Evolutionary conservation across 129 eudicot species (phyloP).

Genomic region (Tanacetum coccineum): DNA sequence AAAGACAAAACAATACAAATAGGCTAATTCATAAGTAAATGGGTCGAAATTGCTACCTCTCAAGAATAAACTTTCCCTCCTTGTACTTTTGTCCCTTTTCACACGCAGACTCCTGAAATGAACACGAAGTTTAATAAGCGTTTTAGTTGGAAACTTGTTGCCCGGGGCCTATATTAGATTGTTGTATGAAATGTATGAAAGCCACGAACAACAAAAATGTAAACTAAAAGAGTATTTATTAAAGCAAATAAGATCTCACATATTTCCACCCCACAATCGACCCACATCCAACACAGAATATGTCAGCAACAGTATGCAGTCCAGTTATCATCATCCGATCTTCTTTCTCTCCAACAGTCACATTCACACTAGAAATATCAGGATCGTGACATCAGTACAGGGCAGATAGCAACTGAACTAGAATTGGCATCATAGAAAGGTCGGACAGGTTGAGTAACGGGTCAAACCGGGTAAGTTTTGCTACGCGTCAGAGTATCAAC

Average conservation of each 20-base stretch:
- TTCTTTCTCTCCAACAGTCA: conserved; percentile 68
- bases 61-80: conserved; percentile 75
- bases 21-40: not conserved
- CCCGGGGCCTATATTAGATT: not conserved
- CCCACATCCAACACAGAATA: conserved; percentile 86
- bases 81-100: conserved; percentile 72
- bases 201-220: not conserved
- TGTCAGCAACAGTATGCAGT: conserved; percentile 74
- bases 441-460: too few species aligned
- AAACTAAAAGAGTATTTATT: not conserved
- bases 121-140: not conserved
- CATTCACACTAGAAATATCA: conserved; percentile 54
- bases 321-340: conserved; percentile 91
- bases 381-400: conserved; percentile 3
- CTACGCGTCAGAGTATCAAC: too few species aligned
- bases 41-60: conserved; percentile 36
- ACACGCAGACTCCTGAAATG: conserved; percentile 58
- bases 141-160: not conserved
- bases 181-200: not conserved
- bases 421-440: too few species aligned
- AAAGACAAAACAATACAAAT: not conserved
- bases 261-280: conserved; percentile 87
- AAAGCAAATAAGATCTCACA: conserved; percentile 36
- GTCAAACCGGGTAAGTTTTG: too few species aligned
- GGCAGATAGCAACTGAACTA: too few species aligned